These are phyloP conservation scores for Epichloe gansuensis DNA, from an alignment of 2,329 filamentous ascomycete species.

Conservation along the genomic window DNA sequence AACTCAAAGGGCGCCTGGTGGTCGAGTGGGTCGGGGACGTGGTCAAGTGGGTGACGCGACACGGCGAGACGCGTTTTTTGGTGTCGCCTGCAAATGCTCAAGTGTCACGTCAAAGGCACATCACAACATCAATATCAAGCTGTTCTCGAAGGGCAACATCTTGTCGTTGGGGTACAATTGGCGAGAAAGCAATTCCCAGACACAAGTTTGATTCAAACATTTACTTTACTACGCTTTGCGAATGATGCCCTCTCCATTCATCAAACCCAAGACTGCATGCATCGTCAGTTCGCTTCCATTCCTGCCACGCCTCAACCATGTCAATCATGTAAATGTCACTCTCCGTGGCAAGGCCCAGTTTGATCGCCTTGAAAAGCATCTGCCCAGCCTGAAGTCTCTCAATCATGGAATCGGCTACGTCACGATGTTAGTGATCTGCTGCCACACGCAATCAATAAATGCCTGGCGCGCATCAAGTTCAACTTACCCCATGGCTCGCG, in stretches of 20 bases:
- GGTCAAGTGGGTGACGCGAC: not conserved
- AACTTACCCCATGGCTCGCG: constrained; percentile 14
- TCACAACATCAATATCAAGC: too few species aligned
- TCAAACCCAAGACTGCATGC: constrained; percentile 17
- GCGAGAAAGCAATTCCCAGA: too few species aligned
- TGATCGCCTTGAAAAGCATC: constrained; percentile 14
- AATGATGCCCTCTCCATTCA: constrained; percentile 18
- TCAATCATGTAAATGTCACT: constrained; percentile 15
- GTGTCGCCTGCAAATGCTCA: too few species aligned
- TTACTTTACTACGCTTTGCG: constrained; percentile 6
- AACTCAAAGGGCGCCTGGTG: not conserved
- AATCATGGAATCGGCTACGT: constrained; percentile 15
- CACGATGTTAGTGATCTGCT: not conserved
- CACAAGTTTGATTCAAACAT: not conserved
- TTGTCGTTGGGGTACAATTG: too few species aligned
- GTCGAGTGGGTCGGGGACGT: constrained; percentile 1
- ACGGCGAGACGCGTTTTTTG: not conserved
- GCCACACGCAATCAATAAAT: too few species aligned
- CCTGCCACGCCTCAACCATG: constrained; percentile 17
- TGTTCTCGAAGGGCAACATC: too few species aligned
- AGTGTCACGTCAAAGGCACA: too few species aligned
- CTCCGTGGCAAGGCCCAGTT: constrained; percentile 13
- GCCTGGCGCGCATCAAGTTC: too few species aligned
- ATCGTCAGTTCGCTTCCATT: constrained; percentile 16
- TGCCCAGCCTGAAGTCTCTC: constrained; percentile 14